Conservation (phyloP, 176 grass and related monocot genomes). For the Urochloa ruziziensis region DNA sequence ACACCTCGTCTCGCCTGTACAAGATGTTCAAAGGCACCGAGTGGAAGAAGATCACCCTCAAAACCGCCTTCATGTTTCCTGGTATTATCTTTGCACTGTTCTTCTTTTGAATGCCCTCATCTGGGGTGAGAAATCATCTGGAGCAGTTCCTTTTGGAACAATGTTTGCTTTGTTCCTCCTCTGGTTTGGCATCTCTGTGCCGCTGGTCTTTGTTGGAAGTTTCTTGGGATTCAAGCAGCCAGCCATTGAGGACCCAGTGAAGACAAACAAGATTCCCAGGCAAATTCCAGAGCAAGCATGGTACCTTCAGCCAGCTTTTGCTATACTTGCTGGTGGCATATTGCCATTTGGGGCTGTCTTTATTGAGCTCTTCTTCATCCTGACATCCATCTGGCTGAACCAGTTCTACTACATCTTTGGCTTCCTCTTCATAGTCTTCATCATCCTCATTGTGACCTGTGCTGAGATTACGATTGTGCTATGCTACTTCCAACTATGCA, state of each 20-base stretch:
- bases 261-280: conserved; percentile 77
- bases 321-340: conserved; percentile 64
- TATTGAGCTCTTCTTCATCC: conserved; percentile 86
- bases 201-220: conserved; percentile 78
- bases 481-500: conserved; percentile 87
- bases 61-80: conserved; percentile 86
- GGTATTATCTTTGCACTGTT: conserved; percentile 67
- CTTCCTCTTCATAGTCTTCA: conserved; percentile 72
- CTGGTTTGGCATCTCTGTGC: conserved; percentile 83
- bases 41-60: conserved; percentile 81
- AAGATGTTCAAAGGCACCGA: conserved; percentile 85
- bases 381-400: conserved; percentile 79
- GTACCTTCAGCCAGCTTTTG: conserved; percentile 73
- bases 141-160: conserved; percentile 79
- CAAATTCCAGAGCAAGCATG: conserved; percentile 81
- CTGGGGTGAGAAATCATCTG: conserved; percentile 84
- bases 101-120: conserved; percentile 80
- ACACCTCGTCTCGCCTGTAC: conserved; percentile 70
- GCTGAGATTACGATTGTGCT: conserved; percentile 76
- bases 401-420: conserved; percentile 88
- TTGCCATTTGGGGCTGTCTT: conserved; percentile 77
- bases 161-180: conserved; percentile 73
- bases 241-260: conserved; percentile 69
- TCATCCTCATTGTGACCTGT: conserved; percentile 71
- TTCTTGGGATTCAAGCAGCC: conserved; percentile 75